Evolutionary conservation across 2,329 filamentous ascomycete genomes (phyloP).

Genomic region (Colletotrichum horii): DNA sequence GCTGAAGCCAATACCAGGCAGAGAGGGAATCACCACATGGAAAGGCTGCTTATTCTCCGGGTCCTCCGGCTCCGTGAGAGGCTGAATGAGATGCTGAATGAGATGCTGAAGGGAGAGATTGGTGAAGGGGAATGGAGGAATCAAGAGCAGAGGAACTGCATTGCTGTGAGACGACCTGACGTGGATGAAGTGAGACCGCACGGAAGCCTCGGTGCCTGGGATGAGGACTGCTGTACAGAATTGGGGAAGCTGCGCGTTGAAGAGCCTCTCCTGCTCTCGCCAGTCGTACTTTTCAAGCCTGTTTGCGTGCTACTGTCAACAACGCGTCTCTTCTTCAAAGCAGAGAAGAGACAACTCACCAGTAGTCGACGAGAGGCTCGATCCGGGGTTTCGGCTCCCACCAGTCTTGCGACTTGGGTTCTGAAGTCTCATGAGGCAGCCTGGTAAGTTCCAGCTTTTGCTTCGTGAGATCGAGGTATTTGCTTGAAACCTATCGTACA

Average conservation of each 20-base stretch:
- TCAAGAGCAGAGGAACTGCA: slow-evolving; percentile 67
- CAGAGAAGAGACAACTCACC: slow-evolving; percentile 43
- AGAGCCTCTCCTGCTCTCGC: slow-evolving; percentile 60
- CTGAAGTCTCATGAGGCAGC: slow-evolving; percentile 62
- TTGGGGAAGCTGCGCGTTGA: slow-evolving; percentile 67
- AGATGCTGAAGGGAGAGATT: slow-evolving; percentile 65
- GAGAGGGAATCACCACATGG: slow-evolving; percentile 69
- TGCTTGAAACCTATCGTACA: slow-evolving; percentile 58
- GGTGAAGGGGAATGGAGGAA: slow-evolving; percentile 70
- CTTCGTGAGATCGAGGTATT: slow-evolving; percentile 70
- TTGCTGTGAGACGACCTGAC: slow-evolving; percentile 54
- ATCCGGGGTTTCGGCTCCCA: slow-evolving; percentile 66
- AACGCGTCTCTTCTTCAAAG: not conserved
- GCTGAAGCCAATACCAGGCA: slow-evolving; percentile 72
- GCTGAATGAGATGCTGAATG: slow-evolving; percentile 58
- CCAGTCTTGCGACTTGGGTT: slow-evolving; percentile 55
- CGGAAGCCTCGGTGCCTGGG: slow-evolving; percentile 41
- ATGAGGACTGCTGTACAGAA: slow-evolving; percentile 62
- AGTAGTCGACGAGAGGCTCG: slow-evolving; percentile 70
- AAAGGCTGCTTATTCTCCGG: slow-evolving; percentile 56
- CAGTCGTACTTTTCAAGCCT: slow-evolving; percentile 73
- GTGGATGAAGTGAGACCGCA: slow-evolving; percentile 71
- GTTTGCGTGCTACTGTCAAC: not conserved
- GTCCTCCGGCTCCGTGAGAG: slow-evolving; percentile 58
- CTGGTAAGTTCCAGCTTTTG: slow-evolving; percentile 72